Evolutionary conservation across 2,329 filamentous ascomycete genomes (phyloP).

Genomic region (Cadophora sp.): DNA sequence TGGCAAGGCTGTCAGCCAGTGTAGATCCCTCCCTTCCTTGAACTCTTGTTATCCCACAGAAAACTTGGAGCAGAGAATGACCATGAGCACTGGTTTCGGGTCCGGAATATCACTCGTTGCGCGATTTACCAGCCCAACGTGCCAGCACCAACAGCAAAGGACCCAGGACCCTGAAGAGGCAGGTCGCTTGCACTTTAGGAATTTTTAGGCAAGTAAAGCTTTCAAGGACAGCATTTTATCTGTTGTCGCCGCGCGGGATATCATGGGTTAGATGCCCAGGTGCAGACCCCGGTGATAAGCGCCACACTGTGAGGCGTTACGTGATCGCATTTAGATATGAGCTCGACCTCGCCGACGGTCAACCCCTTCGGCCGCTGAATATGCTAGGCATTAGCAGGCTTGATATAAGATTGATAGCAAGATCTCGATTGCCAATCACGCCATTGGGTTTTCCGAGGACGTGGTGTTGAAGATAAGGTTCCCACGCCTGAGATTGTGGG

Average conservation of each 20-base stretch:
- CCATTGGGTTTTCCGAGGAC: conserved; percentile 13
- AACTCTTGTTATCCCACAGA: neutral
- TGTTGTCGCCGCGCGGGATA: conserved; percentile 29
- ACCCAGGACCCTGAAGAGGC: conserved; percentile 15
- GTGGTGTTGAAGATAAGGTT: conserved; percentile 20
- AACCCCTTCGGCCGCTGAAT: neutral
- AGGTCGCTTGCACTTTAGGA: conserved; percentile 17
- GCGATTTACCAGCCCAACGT: conserved; percentile 14
- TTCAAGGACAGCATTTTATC: conserved; percentile 16
- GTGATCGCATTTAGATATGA: conserved; percentile 28
- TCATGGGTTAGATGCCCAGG: conserved; percentile 21
- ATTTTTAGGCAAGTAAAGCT: neutral
- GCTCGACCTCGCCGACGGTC: conserved; percentile 3
- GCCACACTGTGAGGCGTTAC: conserved; percentile 31
- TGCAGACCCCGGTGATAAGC: conserved; percentile 27
- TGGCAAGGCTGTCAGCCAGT: conserved; percentile 17
- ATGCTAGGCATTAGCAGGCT: conserved; percentile 13
- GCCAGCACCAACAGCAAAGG: neutral
- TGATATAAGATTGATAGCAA: conserved; percentile 20
- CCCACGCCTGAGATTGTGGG: conserved; percentile 14
- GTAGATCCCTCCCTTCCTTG: conserved; percentile 8
- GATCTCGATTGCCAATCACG: conserved; percentile 8
- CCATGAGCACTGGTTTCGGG: conserved; percentile 6
- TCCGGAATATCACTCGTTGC: conserved; percentile 14
- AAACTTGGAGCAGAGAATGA: neutral